These are phyloP conservation scores for Brassica nigra DNA, from an alignment of 345 rosid genomes.

Conservation along the genomic window DNA sequence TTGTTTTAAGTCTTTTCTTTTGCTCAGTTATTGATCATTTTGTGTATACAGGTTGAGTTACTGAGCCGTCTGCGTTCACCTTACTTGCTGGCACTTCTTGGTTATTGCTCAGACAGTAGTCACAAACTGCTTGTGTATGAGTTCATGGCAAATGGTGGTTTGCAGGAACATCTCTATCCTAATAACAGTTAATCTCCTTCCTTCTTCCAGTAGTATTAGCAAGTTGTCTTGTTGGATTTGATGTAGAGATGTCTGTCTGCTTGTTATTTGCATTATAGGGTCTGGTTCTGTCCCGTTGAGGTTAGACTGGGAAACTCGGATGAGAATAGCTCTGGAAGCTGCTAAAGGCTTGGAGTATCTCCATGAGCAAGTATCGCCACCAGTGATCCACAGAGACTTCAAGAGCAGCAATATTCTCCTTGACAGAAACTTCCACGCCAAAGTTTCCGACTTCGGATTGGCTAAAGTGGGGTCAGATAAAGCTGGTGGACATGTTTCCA, in stretches of 20 bases:
- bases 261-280: constrained; percentile 48
- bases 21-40: neutral
- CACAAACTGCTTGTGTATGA: constrained; percentile 77
- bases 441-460: constrained; percentile 82
- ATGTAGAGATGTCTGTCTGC: neutral
- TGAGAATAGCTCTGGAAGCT: constrained; percentile 79
- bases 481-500: constrained; percentile 77
- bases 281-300: constrained; percentile 46
- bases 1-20: neutral
- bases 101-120: constrained; percentile 68
- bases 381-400: constrained; percentile 76
- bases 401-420: constrained; percentile 79
- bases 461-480: constrained; percentile 77
- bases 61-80: constrained; percentile 75
- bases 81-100: constrained; percentile 70
- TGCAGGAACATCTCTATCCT: constrained; percentile 90
- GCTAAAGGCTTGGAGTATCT: constrained; percentile 88
- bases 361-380: constrained; percentile 72
- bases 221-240: neutral
- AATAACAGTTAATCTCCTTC: constrained; percentile 47
- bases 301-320: constrained; percentile 74
- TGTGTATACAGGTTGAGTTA: constrained; percentile 65
- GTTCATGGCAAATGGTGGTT: constrained; percentile 80
- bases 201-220: neutral
- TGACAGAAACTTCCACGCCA: constrained; percentile 67